Evolutionary conservation across 2,329 filamentous ascomycete genomes (phyloP).

Genomic region (Botrytis porri): DNA sequence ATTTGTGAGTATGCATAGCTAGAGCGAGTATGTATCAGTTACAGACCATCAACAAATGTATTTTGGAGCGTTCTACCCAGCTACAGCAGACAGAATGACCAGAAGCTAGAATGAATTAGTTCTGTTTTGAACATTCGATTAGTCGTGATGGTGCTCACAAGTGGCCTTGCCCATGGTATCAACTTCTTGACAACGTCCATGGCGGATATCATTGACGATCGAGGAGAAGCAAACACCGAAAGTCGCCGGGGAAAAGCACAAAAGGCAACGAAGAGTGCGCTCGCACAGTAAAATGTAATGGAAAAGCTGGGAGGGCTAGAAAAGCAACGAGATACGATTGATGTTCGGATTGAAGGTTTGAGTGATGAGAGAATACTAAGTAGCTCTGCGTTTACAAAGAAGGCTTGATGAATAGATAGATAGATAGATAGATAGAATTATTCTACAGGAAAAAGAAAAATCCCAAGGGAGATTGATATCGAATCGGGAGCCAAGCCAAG

Average conservation of each 20-base stretch:
- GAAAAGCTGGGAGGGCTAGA: neutral
- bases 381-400: neutral
- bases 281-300: neutral
- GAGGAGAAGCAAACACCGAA: conserved; percentile 11
- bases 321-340: neutral
- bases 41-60: neutral
- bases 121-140: neutral
- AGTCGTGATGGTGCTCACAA: conserved; percentile 25
- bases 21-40: conserved; percentile 18
- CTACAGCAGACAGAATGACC: conserved; percentile 31
- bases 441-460: neutral
- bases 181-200: conserved; percentile 26
- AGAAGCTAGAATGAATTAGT: conserved; percentile 30
- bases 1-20: conserved; percentile 37
- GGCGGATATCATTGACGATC: neutral
- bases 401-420: no score
- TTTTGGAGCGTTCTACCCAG: conserved; percentile 27
- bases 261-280: neutral
- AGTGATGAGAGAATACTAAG: neutral
- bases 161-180: conserved; percentile 26
- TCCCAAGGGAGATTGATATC: no score
- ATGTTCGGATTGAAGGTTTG: neutral
- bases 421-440: neutral
- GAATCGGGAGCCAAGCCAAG: neutral
- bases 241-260: neutral